These are phyloP conservation scores for Canavalia gladiata DNA, from an alignment of 306 rosid species.

Conservation along the genomic window DNA sequence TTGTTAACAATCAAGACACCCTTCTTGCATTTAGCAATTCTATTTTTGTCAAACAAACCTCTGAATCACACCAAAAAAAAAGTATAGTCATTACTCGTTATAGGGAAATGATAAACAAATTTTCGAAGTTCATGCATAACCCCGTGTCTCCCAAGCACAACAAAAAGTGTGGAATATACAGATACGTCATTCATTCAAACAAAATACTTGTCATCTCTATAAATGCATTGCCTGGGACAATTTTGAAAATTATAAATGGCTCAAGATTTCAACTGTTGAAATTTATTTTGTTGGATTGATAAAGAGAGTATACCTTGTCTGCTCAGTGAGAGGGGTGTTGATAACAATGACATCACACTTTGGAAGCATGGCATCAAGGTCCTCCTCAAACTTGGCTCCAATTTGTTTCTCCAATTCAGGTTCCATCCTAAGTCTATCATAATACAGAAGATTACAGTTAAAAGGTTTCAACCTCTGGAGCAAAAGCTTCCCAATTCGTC, in stretches of 20 bases:
- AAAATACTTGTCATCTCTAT: not conserved
- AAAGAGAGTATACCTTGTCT: slow-evolving; percentile 72
- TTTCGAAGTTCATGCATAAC: not conserved
- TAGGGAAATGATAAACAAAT: slow-evolving; percentile 18
- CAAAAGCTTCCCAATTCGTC: slow-evolving; percentile 86
- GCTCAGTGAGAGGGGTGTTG: slow-evolving; percentile 91
- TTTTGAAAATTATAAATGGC: not conserved
- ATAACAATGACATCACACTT: slow-evolving; percentile 91
- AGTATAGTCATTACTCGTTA: not conserved
- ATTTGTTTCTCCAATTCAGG: slow-evolving; percentile 80
- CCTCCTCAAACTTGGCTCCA: slow-evolving; percentile 91
- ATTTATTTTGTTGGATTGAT: not conserved
- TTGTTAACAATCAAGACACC: slow-evolving; percentile 91
- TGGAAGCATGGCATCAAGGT: slow-evolving; percentile 94
- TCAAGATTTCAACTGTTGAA: not conserved
- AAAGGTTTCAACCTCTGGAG: slow-evolving; percentile 94
- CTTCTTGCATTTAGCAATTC: slow-evolving; percentile 84
- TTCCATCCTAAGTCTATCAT: slow-evolving; percentile 76
- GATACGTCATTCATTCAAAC: not conserved
- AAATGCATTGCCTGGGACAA: too few relatives aligned
- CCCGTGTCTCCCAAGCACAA: not conserved
- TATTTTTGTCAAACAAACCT: slow-evolving; percentile 80
- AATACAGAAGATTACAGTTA: slow-evolving; percentile 89
- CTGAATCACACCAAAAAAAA: slow-evolving; percentile 54
- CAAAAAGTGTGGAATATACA: not conserved